Evolutionary conservation across 192 early-diverging fungal species (phyloP), one percentile per base, ranked within the genome.

Genomic region (Pecoramyces ruminantium): DNA sequence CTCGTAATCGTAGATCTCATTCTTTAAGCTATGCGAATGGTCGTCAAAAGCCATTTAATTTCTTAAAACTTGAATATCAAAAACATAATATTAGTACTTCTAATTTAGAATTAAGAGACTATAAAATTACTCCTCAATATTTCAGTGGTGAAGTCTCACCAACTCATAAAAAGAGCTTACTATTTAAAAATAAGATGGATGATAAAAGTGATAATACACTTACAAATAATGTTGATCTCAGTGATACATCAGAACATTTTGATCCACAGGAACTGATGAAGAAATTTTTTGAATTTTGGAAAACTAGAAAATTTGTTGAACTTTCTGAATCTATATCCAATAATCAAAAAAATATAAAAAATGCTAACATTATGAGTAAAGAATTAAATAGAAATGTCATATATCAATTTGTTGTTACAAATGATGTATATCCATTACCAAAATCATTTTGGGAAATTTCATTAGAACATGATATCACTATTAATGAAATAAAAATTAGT

Each of bases 281-380:
- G 16, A 21, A 79, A 17, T 81, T 82, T 29, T 27, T 85, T 25
- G 29, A 25, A 28, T 40, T 78, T 28, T 87, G 86, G 86, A 78
- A 80, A 78, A 39, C 77, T 16, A 30, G 86, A 67, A 81, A 80
- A 18, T 87, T 82, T 58, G 82, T 87, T 29, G 27, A 79, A 40
- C 39, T 87, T 18, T 81, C 84, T 13, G 51, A 67, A 67, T 4
- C 4, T 5, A 67, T 67, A n/a, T 21, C 25, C 0, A n/a, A 67
- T 1, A 67, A 67, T n/a, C 78, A 85, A 82, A 81, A 84, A 28
- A 83, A 92, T 29, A 82, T 98, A 77, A 97, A 97, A 84, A 94
- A 97, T 82, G 96, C 95, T 67, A 98, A 97, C 81, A 89, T 97
- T 18, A 95, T 95, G 30, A 88, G 92, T 82, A 89, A 91, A 78